These are phyloP conservation scores for Chrysosporium keratinophilum DNA, from an alignment of 2,329 filamentous ascomycete species.

Conservation along the genomic window DNA sequence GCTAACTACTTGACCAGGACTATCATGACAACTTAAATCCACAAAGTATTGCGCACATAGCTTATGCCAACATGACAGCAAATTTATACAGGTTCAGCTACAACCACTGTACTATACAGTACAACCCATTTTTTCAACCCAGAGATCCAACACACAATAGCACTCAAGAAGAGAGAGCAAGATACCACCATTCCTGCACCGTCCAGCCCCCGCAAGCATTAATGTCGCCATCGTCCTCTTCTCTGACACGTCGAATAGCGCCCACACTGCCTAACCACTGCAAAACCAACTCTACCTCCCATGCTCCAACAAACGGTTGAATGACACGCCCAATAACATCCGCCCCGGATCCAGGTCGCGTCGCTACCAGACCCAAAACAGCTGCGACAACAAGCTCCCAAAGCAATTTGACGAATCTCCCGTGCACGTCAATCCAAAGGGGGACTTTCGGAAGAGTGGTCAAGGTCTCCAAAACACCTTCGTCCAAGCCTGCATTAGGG, in stretches of 20 bases:
- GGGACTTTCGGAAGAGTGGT: constrained; percentile 29
- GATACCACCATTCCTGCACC: constrained; percentile 36
- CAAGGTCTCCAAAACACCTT: constrained; percentile 2
- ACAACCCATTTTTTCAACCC: too few relatives aligned
- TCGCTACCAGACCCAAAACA: constrained; percentile 34
- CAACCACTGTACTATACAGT: too few relatives aligned
- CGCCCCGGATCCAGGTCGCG: constrained; percentile 33
- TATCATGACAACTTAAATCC: too few relatives aligned
- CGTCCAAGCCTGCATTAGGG: constrained; percentile 22
- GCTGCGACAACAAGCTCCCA: constrained; percentile 37
- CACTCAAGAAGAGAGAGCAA: constrained; percentile 21
- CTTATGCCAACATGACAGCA: too few relatives aligned
- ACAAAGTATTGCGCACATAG: too few relatives aligned
- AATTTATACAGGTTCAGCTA: too few relatives aligned
- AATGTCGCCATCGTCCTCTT: constrained; percentile 15
- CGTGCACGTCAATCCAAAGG: constrained; percentile 42
- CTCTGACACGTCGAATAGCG: constrained; percentile 17
- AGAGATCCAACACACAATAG: too few relatives aligned
- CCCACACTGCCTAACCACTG: constrained; percentile 32
- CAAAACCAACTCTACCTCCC: constrained; percentile 35
- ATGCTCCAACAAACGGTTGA: constrained; percentile 31
- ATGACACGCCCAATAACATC: constrained; percentile 29
- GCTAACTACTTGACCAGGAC: too few relatives aligned
- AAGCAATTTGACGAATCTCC: constrained; percentile 25
- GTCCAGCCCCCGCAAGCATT: constrained; percentile 22